These are phyloP conservation scores for Colletotrichum camelliae DNA, from an alignment of 2,329 filamentous ascomycete species.

Conservation along the genomic window DNA sequence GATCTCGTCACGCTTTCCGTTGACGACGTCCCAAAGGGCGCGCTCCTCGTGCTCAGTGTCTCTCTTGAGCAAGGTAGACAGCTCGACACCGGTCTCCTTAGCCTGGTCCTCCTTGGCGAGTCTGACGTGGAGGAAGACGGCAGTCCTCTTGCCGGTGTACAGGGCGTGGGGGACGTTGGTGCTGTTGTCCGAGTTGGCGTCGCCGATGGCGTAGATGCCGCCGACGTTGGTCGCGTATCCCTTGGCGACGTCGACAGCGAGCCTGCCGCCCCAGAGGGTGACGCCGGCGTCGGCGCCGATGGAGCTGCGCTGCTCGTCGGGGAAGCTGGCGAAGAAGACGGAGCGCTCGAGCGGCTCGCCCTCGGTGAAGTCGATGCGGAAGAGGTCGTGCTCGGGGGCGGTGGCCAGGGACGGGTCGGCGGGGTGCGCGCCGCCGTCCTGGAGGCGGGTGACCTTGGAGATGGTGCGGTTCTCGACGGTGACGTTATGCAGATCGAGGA, in stretches of 20 bases:
- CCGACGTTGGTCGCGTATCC: slow-evolving; percentile 56
- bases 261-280: slow-evolving; percentile 44
- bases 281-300: slow-evolving; percentile 55
- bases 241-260: slow-evolving; percentile 44
- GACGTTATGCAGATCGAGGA: slow-evolving; percentile 55
- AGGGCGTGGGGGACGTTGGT: slow-evolving; percentile 68
- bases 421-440: slow-evolving; percentile 41
- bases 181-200: slow-evolving; percentile 63
- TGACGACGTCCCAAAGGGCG: slow-evolving; percentile 51
- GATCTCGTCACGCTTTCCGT: slow-evolving; percentile 45
- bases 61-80: slow-evolving; percentile 27
- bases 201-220: slow-evolving; percentile 64
- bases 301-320: slow-evolving; percentile 50
- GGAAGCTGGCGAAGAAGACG: slow-evolving; percentile 58
- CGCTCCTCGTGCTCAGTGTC: slow-evolving; percentile 40
- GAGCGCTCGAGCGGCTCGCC: slow-evolving; percentile 49
- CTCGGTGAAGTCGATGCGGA: slow-evolving; percentile 57
- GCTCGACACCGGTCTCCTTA: slow-evolving; percentile 30
- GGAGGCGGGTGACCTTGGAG: slow-evolving; percentile 49
- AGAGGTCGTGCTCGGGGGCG: slow-evolving; percentile 57
- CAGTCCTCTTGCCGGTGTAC: slow-evolving; percentile 62
- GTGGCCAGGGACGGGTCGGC: slow-evolving; percentile 47
- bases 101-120: slow-evolving; percentile 45
- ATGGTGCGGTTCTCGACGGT: slow-evolving; percentile 63
- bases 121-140: slow-evolving; percentile 59